Evolutionary conservation across 306 rosid genomes (phyloP).

Genomic region (Hippophae rhamnoides): DNA sequence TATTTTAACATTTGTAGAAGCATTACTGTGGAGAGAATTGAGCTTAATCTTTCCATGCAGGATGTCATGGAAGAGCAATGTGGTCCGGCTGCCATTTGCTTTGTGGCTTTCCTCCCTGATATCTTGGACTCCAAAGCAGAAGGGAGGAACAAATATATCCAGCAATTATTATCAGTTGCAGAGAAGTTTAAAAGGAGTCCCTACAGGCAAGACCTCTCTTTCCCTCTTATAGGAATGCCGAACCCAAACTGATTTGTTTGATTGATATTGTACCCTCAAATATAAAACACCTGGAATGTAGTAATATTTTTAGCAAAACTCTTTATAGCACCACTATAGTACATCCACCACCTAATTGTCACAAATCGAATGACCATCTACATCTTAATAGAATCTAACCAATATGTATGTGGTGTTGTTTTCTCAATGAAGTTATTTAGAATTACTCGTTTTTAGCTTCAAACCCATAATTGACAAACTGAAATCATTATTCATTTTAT

Average conservation of each 20-base stretch:
- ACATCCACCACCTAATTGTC: no score
- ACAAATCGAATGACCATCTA: no score
- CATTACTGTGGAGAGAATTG: constrained; percentile 5
- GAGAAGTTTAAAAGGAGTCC: constrained; percentile 89
- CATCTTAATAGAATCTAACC: no score
- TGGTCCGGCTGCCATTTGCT: constrained; percentile 90
- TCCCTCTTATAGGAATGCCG: neutral
- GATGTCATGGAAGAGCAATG: constrained; percentile 88
- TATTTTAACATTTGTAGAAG: constrained; percentile 1
- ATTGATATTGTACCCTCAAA: no score
- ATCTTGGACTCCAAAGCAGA: constrained; percentile 96
- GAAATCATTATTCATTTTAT: neutral
- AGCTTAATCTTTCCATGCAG: constrained; percentile 27
- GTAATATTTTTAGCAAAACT: no score
- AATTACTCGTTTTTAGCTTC: no score
- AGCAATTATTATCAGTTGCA: constrained; percentile 73
- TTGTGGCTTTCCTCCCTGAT: constrained; percentile 92
- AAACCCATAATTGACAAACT: no score
- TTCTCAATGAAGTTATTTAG: no score
- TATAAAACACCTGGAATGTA: no score
- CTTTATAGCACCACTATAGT: no score
- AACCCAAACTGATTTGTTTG: no score
- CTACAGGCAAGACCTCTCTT: constrained; percentile 49
- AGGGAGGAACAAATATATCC: constrained; percentile 78
- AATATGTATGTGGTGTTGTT: no score